Base-by-base conservation (phyloP, 1,284 basidiomycete species). In the Irpex lacteus region DNA sequence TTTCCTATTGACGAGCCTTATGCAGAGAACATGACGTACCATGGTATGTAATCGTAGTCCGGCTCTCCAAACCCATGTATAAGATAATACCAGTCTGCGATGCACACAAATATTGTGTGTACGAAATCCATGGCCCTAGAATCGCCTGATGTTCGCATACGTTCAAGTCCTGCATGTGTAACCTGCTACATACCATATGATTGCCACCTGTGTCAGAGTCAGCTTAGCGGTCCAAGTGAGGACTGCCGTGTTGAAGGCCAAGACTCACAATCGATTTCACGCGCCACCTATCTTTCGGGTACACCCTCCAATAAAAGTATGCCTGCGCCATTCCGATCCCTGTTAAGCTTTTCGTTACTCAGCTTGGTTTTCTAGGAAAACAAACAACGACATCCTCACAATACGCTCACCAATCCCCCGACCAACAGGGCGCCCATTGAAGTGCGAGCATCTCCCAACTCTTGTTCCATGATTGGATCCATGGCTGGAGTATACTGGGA, bases 281-380 rank as follows among this genome's bases (percentile, higher is more conserved):
- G 8, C 52, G 34, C n/a, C 40, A 1, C 4, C 56, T 62, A 58
- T 73, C 71, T 1, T 60, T 61, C 9, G 63, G 65, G 50, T 71
- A 73, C 32, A 71, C 34, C 21, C 69, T 55, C 34, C 62, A 69
- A 55, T 72, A 73, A 6, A 73, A 53, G 59, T 68, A 65, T 4
- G 61, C 63, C 54, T 73, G 71, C 44, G 68, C 61, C 7, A 63
- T 44, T 2, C 69, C 66, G 3, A 69, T 60, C 11, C 71, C 71
- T 5, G 71, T 71, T 11, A 73, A 65, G 36, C 71, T 72, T n/a
- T 44, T 13, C 7, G 13, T 1, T 19, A 15, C 13, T 54, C 11
- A 19, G 26, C 26, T 54, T 4, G 19, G 18, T 11, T 54, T n/a
- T 54, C 0, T 1, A 9, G 26, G 9, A 54, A 32, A n/a, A 0